These are phyloP conservation scores for Coleophoma cylindrospora DNA, from an alignment of 2,329 filamentous ascomycete species.

Conservation along the genomic window DNA sequence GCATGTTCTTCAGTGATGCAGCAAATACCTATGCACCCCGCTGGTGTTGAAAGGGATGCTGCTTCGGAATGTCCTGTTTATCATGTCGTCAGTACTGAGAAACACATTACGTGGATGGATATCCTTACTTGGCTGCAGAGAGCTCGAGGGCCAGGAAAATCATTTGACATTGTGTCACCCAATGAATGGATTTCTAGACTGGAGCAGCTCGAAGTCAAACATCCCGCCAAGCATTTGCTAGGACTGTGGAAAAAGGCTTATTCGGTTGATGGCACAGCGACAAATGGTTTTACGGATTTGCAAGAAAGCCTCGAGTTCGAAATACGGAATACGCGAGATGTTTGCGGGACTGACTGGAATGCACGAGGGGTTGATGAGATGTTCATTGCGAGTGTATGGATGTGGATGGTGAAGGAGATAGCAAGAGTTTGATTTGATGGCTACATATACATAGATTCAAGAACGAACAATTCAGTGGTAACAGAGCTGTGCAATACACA, in stretches of 20 bases:
- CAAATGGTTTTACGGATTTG: conserved; percentile 25
- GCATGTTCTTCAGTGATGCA: conserved; percentile 7
- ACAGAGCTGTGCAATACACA: no score
- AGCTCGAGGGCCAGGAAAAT: background rate
- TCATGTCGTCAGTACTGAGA: conserved; percentile 43
- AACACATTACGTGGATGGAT: conserved; percentile 35
- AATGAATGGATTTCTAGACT: conserved; percentile 29
- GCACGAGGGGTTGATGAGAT: conserved; percentile 35
- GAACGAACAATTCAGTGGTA: no score
- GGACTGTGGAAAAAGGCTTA: conserved; percentile 44
- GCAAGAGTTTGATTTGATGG: background rate
- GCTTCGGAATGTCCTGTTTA: conserved; percentile 27
- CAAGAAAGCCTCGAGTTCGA: conserved; percentile 26
- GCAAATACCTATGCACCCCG: background rate
- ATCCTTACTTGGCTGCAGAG: conserved; percentile 37
- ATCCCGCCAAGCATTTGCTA: conserved; percentile 37
- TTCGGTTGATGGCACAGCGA: conserved; percentile 8
- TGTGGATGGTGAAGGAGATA: conserved; percentile 3
- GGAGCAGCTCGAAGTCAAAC: conserved; percentile 21
- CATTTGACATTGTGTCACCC: conserved; percentile 38
- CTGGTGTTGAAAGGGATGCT: no score
- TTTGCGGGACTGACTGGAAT: conserved; percentile 5
- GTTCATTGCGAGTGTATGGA: conserved; percentile 37
- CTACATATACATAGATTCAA: no score
- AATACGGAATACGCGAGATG: background rate